Evolutionary conservation across 1,284 basidiomycete genomes (phyloP), one percentile per base, ranked within the genome.

Genomic region (Trametes polyzona): DNA sequence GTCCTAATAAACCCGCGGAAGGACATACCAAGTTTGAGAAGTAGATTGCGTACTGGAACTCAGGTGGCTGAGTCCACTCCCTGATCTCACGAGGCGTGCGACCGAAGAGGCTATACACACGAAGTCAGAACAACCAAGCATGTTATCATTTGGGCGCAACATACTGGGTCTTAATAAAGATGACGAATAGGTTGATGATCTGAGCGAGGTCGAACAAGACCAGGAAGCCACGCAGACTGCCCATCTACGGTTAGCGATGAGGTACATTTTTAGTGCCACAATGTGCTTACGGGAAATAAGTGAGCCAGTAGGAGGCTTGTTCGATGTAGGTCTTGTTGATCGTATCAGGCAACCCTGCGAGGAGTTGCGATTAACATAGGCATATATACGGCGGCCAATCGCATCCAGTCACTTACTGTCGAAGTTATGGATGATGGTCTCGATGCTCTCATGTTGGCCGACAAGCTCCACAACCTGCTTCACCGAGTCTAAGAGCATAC

Each of bases 121-220:
- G 19, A 11, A n/a, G n/a, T 37, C 42, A 44, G 24, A 16, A 26
- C 19, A 8, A 4, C 6, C 3, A 19, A 5, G 37, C 17, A 32
- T 2, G 19, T 30, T 27, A 23, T 39, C 35, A 7, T 24, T 39
- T 24, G 9, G 16, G n/a, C n/a, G n/a, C n/a, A n/a, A 66, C 78
- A 55, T 65, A 83, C 81, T 82, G 77, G 3, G 92, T 95, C 74
- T 92, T 92, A 74, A 98, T 78, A 32, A 88, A 95, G 19, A 95
- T 84, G 78, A 91, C 86, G 12, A 95, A 69, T 30, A 99, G 81
- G 69, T 97, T 96, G 74, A 98, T 74, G 52, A 98, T 86, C 73
- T 99, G 97, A 5, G 96, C 96, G 39, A 99, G 80, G 71, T 99
- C 97, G 69, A 98, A 98, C 56, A 98, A 77, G 23, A 88, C 88